Percentiles rank a stretch among this genome's conserved stretches.
These are phyloP conservation scores for Sambucus nigra DNA, from an alignment of 129 eudicot species.

Conservation along the genomic window DNA sequence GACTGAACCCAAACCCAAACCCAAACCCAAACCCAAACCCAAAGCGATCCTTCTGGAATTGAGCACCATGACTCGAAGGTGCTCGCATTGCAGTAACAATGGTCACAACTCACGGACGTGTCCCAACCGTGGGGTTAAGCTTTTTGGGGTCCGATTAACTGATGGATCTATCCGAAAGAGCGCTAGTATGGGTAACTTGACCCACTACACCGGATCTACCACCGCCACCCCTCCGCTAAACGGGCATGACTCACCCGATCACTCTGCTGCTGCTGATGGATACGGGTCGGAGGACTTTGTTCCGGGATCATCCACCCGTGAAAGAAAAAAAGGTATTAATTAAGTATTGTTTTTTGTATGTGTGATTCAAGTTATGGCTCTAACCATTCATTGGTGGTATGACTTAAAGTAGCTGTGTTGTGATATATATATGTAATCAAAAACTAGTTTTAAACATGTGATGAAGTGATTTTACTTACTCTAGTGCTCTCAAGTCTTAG, in stretches of 20 bases:
- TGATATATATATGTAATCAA: no score
- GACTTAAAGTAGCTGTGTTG: no score
- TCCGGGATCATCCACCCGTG: slow-evolving; percentile 73
- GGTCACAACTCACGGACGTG: slow-evolving; percentile 97
- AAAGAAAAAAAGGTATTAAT: slow-evolving; percentile 76
- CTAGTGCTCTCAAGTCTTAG: no score
- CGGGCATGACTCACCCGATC: slow-evolving; percentile 53
- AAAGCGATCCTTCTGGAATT: background rate
- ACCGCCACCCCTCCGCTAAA: slow-evolving; percentile 27
- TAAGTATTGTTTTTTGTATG: background rate
- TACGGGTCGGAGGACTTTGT: slow-evolving; percentile 92
- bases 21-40: no score
- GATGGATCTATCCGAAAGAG: slow-evolving; percentile 93
- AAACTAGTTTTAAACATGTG: no score
- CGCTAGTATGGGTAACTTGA: slow-evolving; percentile 95
- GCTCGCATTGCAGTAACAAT: slow-evolving; percentile 93
- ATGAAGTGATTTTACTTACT: no score
- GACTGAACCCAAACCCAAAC: no score
- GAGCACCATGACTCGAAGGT: slow-evolving; percentile 57
- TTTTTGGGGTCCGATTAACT: slow-evolving; percentile 87
- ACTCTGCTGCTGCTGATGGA: slow-evolving; percentile 51
- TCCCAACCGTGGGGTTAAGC: slow-evolving; percentile 86
- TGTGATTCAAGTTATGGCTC: no score
- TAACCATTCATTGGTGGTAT: no score
- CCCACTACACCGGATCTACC: slow-evolving; percentile 47